Conservation (phyloP, 257 asterid genomes). For the Sherardia arvensis region DNA sequence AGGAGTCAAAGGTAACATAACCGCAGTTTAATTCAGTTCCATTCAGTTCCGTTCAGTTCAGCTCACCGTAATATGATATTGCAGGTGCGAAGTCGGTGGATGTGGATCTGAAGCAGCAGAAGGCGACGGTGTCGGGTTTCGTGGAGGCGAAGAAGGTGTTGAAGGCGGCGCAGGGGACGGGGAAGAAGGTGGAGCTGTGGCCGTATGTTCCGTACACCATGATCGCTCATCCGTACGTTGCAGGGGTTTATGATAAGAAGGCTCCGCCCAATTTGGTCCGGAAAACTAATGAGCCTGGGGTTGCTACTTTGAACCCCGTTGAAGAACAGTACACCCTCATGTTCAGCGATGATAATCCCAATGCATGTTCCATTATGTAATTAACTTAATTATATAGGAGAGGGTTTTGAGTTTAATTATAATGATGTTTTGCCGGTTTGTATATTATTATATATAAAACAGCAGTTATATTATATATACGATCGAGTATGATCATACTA, state of each 20-base stretch:
- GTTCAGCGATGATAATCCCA: conserved; percentile 84
- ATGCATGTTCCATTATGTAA: conserved; percentile 76
- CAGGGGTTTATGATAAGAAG: conserved; percentile 83
- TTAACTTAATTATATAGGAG: background rate
- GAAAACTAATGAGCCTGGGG: conserved; percentile 54
- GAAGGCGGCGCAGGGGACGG: conserved; percentile 53
- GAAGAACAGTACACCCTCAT: conserved; percentile 66
- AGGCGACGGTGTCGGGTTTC: conserved; percentile 70
- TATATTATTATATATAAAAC: background rate
- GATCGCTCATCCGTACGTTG: conserved; percentile 73
- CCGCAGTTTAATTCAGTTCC: no score
- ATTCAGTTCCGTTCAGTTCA: no score
- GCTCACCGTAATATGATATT: no score
- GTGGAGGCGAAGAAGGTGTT: conserved; percentile 74
- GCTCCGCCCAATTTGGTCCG: conserved; percentile 75
- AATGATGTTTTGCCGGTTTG: background rate
- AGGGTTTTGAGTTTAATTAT: background rate
- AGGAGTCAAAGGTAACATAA: conserved; percentile 46
- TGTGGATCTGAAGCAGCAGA: conserved; percentile 71
- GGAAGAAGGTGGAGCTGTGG: conserved; percentile 71
- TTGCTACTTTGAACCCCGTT: conserved; percentile 57
- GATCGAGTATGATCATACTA: no score
- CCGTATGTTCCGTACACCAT: conserved; percentile 66
- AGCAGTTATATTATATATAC: background rate
- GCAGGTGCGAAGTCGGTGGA: conserved; percentile 74